Evolutionary conservation across 2,329 filamentous ascomycete genomes (phyloP), one percentile per base, ranked within the genome.

Genomic region (Fusarium devonianum): DNA sequence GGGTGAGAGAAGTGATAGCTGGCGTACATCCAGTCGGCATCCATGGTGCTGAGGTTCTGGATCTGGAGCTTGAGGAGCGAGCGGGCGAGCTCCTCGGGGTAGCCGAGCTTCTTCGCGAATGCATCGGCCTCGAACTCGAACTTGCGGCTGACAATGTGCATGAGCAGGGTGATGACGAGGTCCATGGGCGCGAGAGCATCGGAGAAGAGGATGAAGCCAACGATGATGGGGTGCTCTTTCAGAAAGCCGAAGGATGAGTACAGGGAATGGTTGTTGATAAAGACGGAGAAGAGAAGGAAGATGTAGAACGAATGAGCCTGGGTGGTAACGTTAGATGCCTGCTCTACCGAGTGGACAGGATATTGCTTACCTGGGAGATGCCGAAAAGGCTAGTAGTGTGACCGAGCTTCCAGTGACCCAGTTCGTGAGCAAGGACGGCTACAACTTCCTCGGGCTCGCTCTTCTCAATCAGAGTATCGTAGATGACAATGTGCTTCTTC

Each of bases 401-500:
- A 53, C 91, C 92, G 62, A 96, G 84, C 66, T 88, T 93, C 94
- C 94, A 99, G 78, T 99, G 94, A 40, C 94, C 94, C 36, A 99
- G 83, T 75, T 99, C 94, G 71, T 99, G 94, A 25, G 91, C 92
- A 43, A 99, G 79, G 42, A 99, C 92, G 60, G 94, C 93, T 50
- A 96, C 90, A 29, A 99, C 92, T 74, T 99, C 94, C 68, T 94
- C 83, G 4, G 89, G 86, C 56, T 92, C 85, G 71, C 89, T 94
- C 83, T 97, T 96, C 75, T 97, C 93, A 56, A 99, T 92, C 57
- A 99, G 77, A 5, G 95, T 99, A 71, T 99, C 94, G 71, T 96
- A 99, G 69, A 99, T 95, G 67, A 99, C 94, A 78, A 99, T 99
- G 78, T 97, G 95, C 83, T 97, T 97, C 83, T 97, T 97, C 92